A percentile compares a stretch with the other conserved stretches of the same genome.
Conservation (phyloP, 1,139 yeast genomes). For the Candida anutae region DNA sequence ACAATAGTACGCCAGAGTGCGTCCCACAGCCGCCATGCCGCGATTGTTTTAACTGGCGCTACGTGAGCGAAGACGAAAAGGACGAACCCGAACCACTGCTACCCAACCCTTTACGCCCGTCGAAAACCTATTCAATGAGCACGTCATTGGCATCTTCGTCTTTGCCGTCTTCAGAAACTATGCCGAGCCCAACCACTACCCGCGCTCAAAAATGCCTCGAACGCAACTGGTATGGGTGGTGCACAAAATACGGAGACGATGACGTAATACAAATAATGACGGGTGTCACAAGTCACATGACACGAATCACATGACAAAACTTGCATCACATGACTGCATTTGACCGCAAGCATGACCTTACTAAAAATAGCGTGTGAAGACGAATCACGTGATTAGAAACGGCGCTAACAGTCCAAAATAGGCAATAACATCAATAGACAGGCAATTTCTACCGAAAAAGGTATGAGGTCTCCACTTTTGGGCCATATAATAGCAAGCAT, state of each 20-base stretch:
- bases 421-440: no score
- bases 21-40: slow-evolving; percentile 68
- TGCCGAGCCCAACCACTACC: slow-evolving; percentile 2
- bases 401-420: no score
- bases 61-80: slow-evolving; percentile 45
- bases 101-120: slow-evolving; percentile 32
- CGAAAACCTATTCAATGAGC: slow-evolving; percentile 2
- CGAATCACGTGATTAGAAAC: no score
- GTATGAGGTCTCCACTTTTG: no score
- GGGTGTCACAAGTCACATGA: no score
- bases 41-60: slow-evolving; percentile 92
- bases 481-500: no score
- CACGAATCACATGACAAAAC: no score
- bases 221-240: slow-evolving; percentile 45
- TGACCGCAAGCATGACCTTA: no score
- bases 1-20: slow-evolving; percentile 75
- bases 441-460: no score
- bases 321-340: no score
- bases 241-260: slow-evolving; percentile 30
- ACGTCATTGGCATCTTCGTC: neutral
- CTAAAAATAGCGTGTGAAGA: no score
- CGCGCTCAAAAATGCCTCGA: slow-evolving; percentile 31
- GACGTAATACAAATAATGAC: no score
- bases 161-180: slow-evolving; percentile 1
- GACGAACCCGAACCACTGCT: slow-evolving; percentile 31